phyloP scores from a whole-genome alignment of 257 asterid species.

The Petunia axillaris region DNA sequence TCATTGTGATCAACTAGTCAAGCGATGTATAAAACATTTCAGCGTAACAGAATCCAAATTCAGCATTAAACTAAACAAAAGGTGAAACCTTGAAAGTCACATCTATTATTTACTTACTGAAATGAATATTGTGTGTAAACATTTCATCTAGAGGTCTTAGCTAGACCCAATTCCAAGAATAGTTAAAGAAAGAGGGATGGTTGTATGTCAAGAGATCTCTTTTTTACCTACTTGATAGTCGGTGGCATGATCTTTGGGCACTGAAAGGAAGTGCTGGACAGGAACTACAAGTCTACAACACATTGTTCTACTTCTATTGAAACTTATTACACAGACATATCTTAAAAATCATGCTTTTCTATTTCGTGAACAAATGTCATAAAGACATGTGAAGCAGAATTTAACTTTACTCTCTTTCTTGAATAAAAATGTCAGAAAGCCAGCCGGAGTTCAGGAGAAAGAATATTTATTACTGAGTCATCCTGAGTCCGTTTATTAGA shows the following conservation, averaged over 20 bases:
- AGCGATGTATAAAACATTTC: not conserved
- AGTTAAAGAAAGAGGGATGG: not conserved
- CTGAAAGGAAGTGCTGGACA: not conserved
- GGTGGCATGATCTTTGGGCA: not conserved
- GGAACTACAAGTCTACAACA: slow-evolving; percentile 4
- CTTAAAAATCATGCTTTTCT: not conserved
- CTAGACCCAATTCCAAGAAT: not conserved
- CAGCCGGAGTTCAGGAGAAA: not conserved
- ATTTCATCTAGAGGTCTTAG: not conserved
- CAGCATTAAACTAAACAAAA: not conserved
- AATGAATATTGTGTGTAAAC: not conserved
- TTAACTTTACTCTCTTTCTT: not conserved
- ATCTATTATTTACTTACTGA: not conserved
- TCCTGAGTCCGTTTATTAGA: slow-evolving; percentile 7
- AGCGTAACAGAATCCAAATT: not conserved
- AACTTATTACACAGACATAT: not conserved
- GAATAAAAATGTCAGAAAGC: not conserved
- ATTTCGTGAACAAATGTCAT: not conserved
- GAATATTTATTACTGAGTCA: not conserved
- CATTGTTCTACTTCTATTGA: not conserved
- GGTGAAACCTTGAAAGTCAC: not conserved
- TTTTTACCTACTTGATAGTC: not conserved
- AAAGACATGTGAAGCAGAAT: not conserved
- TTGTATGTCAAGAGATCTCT: slow-evolving; percentile 1
- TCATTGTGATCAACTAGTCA: slow-evolving; percentile 8